A percentile compares a stretch with the other conserved stretches of the same genome.
phyloP scores from a whole-genome alignment of 164 flowering plant genomes.

The Sedum album region DNA sequence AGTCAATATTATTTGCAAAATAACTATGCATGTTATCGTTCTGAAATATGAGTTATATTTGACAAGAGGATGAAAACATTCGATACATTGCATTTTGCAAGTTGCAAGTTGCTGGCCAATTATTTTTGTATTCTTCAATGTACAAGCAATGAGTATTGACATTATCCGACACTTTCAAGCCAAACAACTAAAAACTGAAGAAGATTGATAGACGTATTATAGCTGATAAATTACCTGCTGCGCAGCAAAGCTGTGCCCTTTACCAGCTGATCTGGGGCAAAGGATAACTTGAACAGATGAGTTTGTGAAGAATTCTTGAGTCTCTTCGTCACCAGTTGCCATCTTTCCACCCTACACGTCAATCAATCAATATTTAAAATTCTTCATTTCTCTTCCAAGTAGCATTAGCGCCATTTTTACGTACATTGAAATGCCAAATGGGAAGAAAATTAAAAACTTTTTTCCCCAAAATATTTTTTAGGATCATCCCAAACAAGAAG shows the following conservation, averaged over 20 bases:
- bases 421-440: no score
- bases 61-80: no score
- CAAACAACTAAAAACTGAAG: background rate
- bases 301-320: conserved; percentile 34
- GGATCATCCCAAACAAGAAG: no score
- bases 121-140: background rate
- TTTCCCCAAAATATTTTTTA: conserved; percentile 27
- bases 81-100: no score
- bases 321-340: conserved; percentile 39
- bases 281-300: conserved; percentile 44
- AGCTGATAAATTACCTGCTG: conserved; percentile 19
- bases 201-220: background rate
- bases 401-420: background rate
- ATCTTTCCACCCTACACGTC: conserved; percentile 32
- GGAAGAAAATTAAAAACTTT: no score
- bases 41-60: no score
- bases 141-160: background rate
- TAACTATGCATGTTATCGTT: no score
- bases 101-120: no score
- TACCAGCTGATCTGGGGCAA: conserved; percentile 36
- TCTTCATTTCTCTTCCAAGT: background rate
- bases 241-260: conserved; percentile 33
- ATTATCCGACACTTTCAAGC: background rate
- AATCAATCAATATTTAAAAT: background rate
- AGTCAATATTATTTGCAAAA: background rate